phyloP scores from a whole-genome alignment of 768 basidiomycete species.

The Mycena belliarum region DNA sequence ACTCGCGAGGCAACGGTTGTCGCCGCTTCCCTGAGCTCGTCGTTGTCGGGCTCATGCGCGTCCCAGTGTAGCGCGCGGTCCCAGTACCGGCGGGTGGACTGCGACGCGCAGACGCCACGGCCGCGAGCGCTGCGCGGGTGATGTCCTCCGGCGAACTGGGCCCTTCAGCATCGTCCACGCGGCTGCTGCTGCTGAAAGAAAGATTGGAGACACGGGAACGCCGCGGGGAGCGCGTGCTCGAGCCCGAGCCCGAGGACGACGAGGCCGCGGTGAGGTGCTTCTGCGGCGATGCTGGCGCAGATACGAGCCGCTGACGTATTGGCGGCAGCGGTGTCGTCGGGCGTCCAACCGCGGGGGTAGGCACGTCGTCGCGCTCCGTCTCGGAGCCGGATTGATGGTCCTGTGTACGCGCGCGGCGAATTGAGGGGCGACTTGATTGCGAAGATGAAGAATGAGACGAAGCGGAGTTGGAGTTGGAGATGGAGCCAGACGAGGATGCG shows the following conservation, averaged over 20 bases:
- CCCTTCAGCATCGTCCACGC: conserved; percentile 22
- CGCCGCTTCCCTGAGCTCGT: conserved; percentile 13
- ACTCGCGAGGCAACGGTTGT: conserved; percentile 55
- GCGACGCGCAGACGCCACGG: conserved; percentile 57
- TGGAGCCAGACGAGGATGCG: conserved; percentile 34
- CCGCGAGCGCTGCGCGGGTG: conserved; percentile 58
- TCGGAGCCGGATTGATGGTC: conserved; percentile 71
- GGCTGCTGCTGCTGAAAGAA: conserved; percentile 11
- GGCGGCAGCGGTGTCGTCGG: conserved; percentile 22
- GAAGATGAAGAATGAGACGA: conserved; percentile 28
- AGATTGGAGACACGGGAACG: conserved; percentile 11
- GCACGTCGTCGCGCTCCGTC: conserved; percentile 64
- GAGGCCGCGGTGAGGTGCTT: conserved; percentile 27
- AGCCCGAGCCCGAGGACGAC: conserved; percentile 24
- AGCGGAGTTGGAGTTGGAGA: conserved; percentile 11
- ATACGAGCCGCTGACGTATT: conserved; percentile 44
- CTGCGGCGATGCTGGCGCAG: conserved; percentile 46
- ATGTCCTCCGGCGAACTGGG: conserved; percentile 38
- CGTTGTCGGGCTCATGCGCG: conserved; percentile 30
- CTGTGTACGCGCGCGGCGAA: conserved; percentile 35
- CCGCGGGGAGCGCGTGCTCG: conserved; percentile 30
- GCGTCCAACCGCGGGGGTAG: background rate
- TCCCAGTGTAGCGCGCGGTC: conserved; percentile 22
- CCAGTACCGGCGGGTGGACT: conserved; percentile 30
- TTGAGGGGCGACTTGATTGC: conserved; percentile 34